Conservation (phyloP, 129 eudicot genomes). For the Centella asiatica region DNA sequence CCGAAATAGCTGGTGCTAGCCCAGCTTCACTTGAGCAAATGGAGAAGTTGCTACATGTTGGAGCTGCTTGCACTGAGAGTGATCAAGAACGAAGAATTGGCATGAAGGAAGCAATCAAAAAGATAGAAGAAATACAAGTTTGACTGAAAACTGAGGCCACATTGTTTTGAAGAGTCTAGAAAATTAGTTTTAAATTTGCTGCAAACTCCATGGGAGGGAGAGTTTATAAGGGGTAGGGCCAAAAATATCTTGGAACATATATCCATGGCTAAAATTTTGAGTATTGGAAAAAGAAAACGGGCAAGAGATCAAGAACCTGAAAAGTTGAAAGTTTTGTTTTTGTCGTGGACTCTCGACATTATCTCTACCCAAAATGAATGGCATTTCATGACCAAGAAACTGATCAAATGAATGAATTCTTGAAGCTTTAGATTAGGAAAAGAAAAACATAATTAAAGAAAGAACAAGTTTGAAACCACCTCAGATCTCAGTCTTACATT, state of each 20-base stretch:
- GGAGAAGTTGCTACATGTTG: conserved; percentile 59
- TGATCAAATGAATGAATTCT: not conserved
- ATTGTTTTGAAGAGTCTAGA: not conserved
- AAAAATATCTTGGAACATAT: not conserved
- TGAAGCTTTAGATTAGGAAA: not conserved
- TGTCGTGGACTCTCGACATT: not conserved
- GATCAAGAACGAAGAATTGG: conserved; percentile 43
- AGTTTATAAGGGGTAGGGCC: not conserved
- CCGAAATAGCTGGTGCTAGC: conserved; percentile 34
- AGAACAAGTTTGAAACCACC: not conserved
- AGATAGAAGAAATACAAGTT: conserved; percentile 60
- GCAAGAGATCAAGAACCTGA: not conserved
- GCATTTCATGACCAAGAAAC: not conserved
- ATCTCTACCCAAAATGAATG: not conserved
- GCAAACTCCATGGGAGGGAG: not conserved
- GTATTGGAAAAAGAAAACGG: not conserved
- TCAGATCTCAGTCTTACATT: not conserved
- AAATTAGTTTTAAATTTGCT: not conserved
- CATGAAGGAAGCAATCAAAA: conserved; percentile 58
- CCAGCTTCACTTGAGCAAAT: conserved; percentile 28
- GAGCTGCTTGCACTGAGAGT: conserved; percentile 51
- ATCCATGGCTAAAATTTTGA: conserved; percentile 5
- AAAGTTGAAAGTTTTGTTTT: not conserved
- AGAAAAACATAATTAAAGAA: not conserved
- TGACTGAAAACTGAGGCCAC: conserved; percentile 18